phyloP scores from a whole-genome alignment of 306 rosid species.

The Rosa persica region DNA sequence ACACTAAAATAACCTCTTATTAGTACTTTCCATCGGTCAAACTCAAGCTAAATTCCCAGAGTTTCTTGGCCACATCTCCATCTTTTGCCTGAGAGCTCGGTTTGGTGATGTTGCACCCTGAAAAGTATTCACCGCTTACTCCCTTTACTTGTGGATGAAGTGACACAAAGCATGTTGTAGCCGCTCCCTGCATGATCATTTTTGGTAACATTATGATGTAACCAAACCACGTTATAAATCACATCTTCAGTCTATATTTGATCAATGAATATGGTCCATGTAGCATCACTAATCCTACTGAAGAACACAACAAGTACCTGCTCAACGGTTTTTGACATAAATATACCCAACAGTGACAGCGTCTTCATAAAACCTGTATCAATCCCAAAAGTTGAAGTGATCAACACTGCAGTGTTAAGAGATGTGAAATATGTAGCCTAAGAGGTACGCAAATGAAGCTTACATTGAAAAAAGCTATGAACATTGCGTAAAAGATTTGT shows the following conservation, averaged over 20 bases:
- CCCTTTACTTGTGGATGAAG: slow-evolving; percentile 73
- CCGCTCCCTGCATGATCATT: slow-evolving; percentile 57
- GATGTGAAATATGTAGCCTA: background rate
- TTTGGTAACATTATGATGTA: background rate
- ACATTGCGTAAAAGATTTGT: slow-evolving; percentile 11
- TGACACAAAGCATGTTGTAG: slow-evolving; percentile 80
- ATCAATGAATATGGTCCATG: too few relatives aligned
- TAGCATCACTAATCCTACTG: too few relatives aligned
- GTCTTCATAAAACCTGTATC: slow-evolving; percentile 46
- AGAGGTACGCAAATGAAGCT: background rate
- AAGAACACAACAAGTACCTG: slow-evolving; percentile 39
- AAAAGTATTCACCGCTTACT: slow-evolving; percentile 58
- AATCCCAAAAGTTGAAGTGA: background rate
- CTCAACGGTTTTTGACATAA: slow-evolving; percentile 47
- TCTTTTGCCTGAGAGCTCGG: slow-evolving; percentile 58
- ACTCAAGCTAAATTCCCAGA: slow-evolving; percentile 75
- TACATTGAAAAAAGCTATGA: background rate
- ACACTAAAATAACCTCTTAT: background rate
- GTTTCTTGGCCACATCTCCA: slow-evolving; percentile 49
- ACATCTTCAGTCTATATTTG: background rate
- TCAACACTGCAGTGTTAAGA: background rate
- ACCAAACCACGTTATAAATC: background rate
- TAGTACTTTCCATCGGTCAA: slow-evolving; percentile 30
- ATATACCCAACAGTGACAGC: slow-evolving; percentile 36
- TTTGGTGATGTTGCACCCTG: slow-evolving; percentile 50